Percentiles rank a stretch among this genome's conserved stretches.
These are phyloP conservation scores for Emydomyces testavorans DNA, from an alignment of 2,329 filamentous ascomycete species.

Conservation along the genomic window DNA sequence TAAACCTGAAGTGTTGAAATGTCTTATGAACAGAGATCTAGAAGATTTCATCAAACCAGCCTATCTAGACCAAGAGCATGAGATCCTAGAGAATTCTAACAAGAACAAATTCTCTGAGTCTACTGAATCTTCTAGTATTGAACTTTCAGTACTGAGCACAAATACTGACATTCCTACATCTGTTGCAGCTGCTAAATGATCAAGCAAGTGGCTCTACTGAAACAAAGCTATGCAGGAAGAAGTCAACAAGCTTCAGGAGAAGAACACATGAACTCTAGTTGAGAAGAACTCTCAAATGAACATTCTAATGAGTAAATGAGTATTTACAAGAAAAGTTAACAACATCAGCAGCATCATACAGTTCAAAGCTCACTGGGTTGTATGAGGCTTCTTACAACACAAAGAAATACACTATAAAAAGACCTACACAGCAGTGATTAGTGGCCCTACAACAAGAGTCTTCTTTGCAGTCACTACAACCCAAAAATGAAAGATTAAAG, in stretches of 20 bases:
- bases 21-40: background rate
- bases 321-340: too few relatives aligned
- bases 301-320: background rate
- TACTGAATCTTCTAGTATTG: too few relatives aligned
- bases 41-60: background rate
- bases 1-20: background rate
- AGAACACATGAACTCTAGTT: background rate
- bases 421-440: background rate
- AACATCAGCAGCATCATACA: too few relatives aligned
- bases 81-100: too few relatives aligned
- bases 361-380: too few relatives aligned
- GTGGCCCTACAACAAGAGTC: too few relatives aligned
- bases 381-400: background rate
- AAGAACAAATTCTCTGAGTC: too few relatives aligned
- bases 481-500: too few relatives aligned
- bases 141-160: too few relatives aligned
- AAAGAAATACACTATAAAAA: background rate
- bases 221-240: background rate
- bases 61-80: too few relatives aligned
- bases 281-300: background rate
- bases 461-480: too few relatives aligned
- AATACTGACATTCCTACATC: background rate
- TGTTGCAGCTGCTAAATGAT: background rate
- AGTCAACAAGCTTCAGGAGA: background rate
- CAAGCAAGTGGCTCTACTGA: background rate